Conservation (phyloP, 805 yeast species). For the Wickerhamiella musiphila region DNA sequence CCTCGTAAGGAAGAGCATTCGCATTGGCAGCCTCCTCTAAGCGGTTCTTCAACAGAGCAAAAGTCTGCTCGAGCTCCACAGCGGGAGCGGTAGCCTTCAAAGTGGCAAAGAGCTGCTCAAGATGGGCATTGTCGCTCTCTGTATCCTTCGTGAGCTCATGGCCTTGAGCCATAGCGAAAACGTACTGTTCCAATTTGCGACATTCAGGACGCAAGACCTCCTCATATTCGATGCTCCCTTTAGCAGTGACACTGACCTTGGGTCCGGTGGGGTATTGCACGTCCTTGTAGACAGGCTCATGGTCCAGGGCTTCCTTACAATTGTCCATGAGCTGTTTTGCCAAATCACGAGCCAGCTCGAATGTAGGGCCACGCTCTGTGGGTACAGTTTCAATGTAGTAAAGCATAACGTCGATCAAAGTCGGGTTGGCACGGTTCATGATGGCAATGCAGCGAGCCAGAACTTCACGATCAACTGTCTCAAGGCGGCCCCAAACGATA, state of each 20-base stretch:
- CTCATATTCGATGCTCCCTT: slow-evolving; percentile 70
- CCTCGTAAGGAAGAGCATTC: slow-evolving; percentile 8
- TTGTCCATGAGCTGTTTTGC: slow-evolving; percentile 92
- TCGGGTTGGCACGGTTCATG: slow-evolving; percentile 93
- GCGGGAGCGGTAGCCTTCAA: slow-evolving; percentile 8
- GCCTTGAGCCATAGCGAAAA: slow-evolving; percentile 91
- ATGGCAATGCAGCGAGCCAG: slow-evolving; percentile 91
- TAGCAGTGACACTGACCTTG: slow-evolving; percentile 67
- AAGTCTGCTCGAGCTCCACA: slow-evolving; percentile 14
- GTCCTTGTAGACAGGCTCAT: slow-evolving; percentile 88
- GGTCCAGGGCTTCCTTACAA: slow-evolving; percentile 69
- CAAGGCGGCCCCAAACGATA: slow-evolving; percentile 82
- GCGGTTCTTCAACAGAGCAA: slow-evolving; percentile 14
- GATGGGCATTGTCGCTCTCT: slow-evolving; percentile 30
- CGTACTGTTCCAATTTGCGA: slow-evolving; percentile 89
- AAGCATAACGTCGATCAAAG: slow-evolving; percentile 91
- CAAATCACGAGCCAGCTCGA: slow-evolving; percentile 70
- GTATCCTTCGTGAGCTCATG: slow-evolving; percentile 43
- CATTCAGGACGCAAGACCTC: slow-evolving; percentile 82
- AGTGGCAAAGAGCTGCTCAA: slow-evolving; percentile 17
- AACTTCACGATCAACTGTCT: slow-evolving; percentile 87
- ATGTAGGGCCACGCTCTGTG: slow-evolving; percentile 76
- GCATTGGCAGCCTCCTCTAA: slow-evolving; percentile 7
- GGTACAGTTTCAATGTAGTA: slow-evolving; percentile 78
- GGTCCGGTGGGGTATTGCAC: slow-evolving; percentile 92